phyloP scores from a whole-genome alignment of 1,284 basidiomycete genomes.

The Vanrija pseudolonga region DNA sequence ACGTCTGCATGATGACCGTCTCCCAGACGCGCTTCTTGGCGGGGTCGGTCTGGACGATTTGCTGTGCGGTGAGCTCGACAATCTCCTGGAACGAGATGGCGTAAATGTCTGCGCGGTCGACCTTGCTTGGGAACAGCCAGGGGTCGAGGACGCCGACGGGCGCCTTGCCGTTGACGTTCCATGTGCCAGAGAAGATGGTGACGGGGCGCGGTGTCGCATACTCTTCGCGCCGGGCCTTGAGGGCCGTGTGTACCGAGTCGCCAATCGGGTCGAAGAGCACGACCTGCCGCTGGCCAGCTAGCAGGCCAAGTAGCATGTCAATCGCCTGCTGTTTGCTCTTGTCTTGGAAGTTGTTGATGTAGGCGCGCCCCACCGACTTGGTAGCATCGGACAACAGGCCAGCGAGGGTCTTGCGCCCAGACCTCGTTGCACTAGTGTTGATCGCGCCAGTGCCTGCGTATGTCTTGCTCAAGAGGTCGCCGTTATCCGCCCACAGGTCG shows the following conservation, averaged over 20 bases:
- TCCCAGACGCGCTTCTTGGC: slow-evolving; percentile 93
- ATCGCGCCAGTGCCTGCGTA: slow-evolving; percentile 96
- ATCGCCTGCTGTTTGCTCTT: slow-evolving; percentile 91
- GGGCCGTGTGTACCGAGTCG: slow-evolving; percentile 70
- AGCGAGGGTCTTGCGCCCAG: slow-evolving; percentile 87
- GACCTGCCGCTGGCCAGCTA: slow-evolving; percentile 80
- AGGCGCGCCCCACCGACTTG: slow-evolving; percentile 86
- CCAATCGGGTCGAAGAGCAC: slow-evolving; percentile 92
- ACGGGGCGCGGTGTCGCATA: slow-evolving; percentile 77
- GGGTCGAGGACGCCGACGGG: slow-evolving; percentile 78
- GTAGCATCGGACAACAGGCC: slow-evolving; percentile 92
- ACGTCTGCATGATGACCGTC: slow-evolving; percentile 69
- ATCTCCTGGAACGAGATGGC: slow-evolving; percentile 97
- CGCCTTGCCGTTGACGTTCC: slow-evolving; percentile 87
- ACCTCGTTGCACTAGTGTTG: slow-evolving; percentile 92
- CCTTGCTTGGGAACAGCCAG: slow-evolving; percentile 73
- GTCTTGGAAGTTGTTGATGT: slow-evolving; percentile 98
- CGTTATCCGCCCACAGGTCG: slow-evolving; percentile 95
- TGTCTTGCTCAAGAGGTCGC: slow-evolving; percentile 78
- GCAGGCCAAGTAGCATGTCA: slow-evolving; percentile 90
- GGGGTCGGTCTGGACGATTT: slow-evolving; percentile 93
- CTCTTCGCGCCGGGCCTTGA: slow-evolving; percentile 68
- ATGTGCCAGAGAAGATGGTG: slow-evolving; percentile 81
- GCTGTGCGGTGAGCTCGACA: slow-evolving; percentile 91
- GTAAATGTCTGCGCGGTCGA: slow-evolving; percentile 75